These are phyloP conservation scores for Psophocarpus tetragonolobus DNA, from an alignment of 306 rosid genomes.

Conservation along the genomic window DNA sequence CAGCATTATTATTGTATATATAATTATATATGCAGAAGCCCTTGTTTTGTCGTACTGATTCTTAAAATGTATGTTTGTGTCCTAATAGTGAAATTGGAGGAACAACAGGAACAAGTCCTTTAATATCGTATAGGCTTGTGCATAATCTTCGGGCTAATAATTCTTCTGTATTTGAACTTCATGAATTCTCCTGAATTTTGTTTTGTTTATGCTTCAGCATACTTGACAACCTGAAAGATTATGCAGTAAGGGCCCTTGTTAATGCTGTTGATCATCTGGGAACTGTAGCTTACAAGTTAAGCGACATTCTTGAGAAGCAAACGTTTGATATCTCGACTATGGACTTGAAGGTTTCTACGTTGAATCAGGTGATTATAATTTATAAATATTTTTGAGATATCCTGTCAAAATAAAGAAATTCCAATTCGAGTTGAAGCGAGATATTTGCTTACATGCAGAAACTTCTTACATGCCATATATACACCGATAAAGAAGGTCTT, in stretches of 20 bases:
- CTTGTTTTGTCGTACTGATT: background rate
- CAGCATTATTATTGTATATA: no score
- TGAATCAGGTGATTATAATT: constrained; percentile 66
- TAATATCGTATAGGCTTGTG: background rate
- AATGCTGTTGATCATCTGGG: constrained; percentile 98
- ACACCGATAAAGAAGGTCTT: constrained; percentile 78
- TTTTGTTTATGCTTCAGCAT: constrained; percentile 52
- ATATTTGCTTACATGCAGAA: constrained; percentile 52
- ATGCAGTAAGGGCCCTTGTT: constrained; percentile 87
- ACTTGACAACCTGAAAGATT: constrained; percentile 88
- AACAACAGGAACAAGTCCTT: background rate
- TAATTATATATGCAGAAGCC: background rate
- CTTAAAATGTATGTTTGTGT: background rate
- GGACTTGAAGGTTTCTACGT: constrained; percentile 66
- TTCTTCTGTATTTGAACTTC: constrained; percentile 13
- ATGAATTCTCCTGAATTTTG: background rate
- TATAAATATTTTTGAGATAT: background rate
- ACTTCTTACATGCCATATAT: constrained; percentile 76
- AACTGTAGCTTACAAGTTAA: constrained; percentile 93
- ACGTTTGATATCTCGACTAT: constrained; percentile 65
- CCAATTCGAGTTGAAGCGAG: constrained; percentile 26
- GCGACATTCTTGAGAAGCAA: constrained; percentile 84
- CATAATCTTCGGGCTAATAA: background rate
- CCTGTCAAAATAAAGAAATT: constrained; percentile 13
- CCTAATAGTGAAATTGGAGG: background rate